phyloP scores from a whole-genome alignment of 345 rosid species.

The Euclidium syriacum region DNA sequence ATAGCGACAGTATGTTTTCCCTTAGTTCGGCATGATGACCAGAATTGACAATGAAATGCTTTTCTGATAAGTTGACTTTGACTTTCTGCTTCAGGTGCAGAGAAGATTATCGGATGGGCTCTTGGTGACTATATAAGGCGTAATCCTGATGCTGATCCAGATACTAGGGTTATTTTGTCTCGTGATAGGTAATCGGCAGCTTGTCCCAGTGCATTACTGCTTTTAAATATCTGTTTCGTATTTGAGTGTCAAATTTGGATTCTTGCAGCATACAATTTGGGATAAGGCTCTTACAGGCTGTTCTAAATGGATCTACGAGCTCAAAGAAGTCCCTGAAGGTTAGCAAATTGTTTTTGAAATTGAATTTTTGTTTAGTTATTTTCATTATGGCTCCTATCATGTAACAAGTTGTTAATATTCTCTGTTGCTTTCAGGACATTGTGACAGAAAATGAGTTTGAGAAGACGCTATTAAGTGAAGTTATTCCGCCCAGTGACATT shows the following conservation, averaged over 20 bases:
- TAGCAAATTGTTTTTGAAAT: slow-evolving; percentile 1
- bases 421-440: slow-evolving; percentile 56
- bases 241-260: slow-evolving; percentile 12
- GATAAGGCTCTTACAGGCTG: slow-evolving; percentile 55
- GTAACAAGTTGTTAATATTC: neutral
- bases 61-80: neutral
- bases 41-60: neutral
- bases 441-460: slow-evolving; percentile 82
- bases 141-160: slow-evolving; percentile 55
- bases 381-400: neutral
- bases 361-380: neutral
- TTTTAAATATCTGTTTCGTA: neutral
- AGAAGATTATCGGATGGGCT: slow-evolving; percentile 87
- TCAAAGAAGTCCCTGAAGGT: slow-evolving; percentile 85
- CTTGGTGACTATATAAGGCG: slow-evolving; percentile 72
- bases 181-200: slow-evolving; percentile 57
- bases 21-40: neutral
- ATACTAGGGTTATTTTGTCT: slow-evolving; percentile 54
- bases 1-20: slow-evolving; percentile 59
- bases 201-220: neutral
- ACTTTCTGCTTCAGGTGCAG: slow-evolving; percentile 54
- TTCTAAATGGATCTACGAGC: slow-evolving; percentile 68
- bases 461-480: slow-evolving; percentile 71
- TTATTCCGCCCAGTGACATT: slow-evolving; percentile 79
- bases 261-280: slow-evolving; percentile 73